Evolutionary conservation across 192 early-diverging fungal species (phyloP), one percentile per base, ranked within the genome.

Genomic region (Mortierella claussenii): DNA sequence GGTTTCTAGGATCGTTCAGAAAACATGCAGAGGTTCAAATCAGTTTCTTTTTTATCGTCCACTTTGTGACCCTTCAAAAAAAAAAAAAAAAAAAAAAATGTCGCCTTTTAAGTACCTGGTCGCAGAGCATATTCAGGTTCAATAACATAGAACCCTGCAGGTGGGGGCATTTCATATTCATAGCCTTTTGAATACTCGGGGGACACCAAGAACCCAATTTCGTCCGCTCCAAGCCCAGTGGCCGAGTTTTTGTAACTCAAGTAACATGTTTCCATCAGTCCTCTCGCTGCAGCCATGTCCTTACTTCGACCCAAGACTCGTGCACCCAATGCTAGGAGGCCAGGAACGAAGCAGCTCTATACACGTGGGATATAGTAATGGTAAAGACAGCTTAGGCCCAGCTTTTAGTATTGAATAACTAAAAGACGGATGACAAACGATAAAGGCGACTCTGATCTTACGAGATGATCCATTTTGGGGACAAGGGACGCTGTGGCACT

Each of bases 401-500:
- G 0, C 21, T 15, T 15, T 28, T 18, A 20, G 13, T 12, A 10
- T 24, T 34, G 45, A 10, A 21, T 1, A 15, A n/a, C n/a, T n/a
- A n/a, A n/a, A n/a, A n/a, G n/a, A n/a, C n/a, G n/a, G n/a, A n/a
- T n/a, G n/a, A n/a, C n/a, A n/a, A n/a, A n/a, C n/a, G n/a, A n/a
- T n/a, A n/a, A n/a, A n/a, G n/a, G n/a, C n/a, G n/a, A n/a, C n/a
- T n/a, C n/a, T n/a, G n/a, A n/a, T n/a, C 21, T 42, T 71, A 71
- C 69, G 24, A 92, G 68, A 58, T 95, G 93, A 61, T 94, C 90
- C 90, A 94, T 93, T 45, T 89, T 90, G 15, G 73, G 66, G 2
- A 58, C 49, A 27, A 83, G 64, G 9, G 56, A 53, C 5, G 47
- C 54, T n/a, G 69, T 64, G 0, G 54, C 48, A 20, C 60, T 71